phyloP scores from a whole-genome alignment of 176 grass and related monocot genomes.

The Rhynchospora tenuis region DNA sequence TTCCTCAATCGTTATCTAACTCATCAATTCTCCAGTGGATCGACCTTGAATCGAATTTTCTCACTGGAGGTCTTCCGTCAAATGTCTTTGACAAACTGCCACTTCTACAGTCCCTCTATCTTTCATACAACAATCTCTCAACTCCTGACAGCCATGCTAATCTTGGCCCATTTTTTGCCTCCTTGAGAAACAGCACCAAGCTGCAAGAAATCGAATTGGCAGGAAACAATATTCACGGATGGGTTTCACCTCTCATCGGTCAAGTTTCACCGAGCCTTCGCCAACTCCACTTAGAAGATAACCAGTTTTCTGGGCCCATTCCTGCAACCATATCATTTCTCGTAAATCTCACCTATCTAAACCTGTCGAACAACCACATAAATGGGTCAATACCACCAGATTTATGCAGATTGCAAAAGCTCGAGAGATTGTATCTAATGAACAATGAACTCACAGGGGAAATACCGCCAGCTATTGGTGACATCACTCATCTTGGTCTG shows the following conservation, averaged over 20 bases:
- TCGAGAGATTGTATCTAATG: slow-evolving; percentile 69
- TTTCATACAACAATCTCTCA: slow-evolving; percentile 66
- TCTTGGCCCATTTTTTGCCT: slow-evolving; percentile 73
- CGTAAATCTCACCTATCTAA: slow-evolving; percentile 64
- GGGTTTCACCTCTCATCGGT: slow-evolving; percentile 43
- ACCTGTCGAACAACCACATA: slow-evolving; percentile 44
- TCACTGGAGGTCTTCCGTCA: slow-evolving; percentile 51
- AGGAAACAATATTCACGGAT: slow-evolving; percentile 54
- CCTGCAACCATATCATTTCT: slow-evolving; percentile 55
- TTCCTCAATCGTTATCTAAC: slow-evolving; percentile 60
- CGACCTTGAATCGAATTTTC: slow-evolving; percentile 56
- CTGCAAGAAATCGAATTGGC: slow-evolving; percentile 68
- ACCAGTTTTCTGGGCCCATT: slow-evolving; percentile 65
- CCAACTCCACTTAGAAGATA: slow-evolving; percentile 80
- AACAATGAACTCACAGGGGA: slow-evolving; percentile 69
- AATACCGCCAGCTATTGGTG: slow-evolving; percentile 55
- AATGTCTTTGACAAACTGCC: slow-evolving; percentile 55
- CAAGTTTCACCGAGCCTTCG: slow-evolving; percentile 39
- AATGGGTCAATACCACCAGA: slow-evolving; percentile 65
- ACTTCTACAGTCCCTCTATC: slow-evolving; percentile 44
- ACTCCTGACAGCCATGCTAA: slow-evolving; percentile 44
- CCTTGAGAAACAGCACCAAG: slow-evolving; percentile 55
- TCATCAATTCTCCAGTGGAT: slow-evolving; percentile 77
- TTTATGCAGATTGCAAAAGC: slow-evolving; percentile 46
- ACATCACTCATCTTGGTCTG: slow-evolving; percentile 47